Base-by-base conservation (phyloP, 768 basidiomycete genomes). In the Cystobasidium ongulense region DNA sequence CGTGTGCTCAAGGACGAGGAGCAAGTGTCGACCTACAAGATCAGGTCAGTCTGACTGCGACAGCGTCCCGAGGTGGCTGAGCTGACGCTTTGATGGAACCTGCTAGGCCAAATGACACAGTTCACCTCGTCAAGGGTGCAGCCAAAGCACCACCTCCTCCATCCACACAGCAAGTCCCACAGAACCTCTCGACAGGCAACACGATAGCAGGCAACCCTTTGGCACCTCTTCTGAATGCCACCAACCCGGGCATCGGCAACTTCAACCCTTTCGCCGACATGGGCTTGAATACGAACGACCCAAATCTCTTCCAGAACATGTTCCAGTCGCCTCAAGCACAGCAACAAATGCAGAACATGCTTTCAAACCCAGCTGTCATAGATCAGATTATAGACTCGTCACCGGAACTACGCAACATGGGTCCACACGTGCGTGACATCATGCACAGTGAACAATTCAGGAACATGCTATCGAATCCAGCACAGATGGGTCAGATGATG, bases 241-340 rank as follows among this genome's bases (percentile, higher is more conserved):
- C 66, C 18, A 64, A 67, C n/a, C 54, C 77, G 76, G 79, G 77
- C 31, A 72, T 81, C 46, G 81, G 77, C 39, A 80, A 79, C 41
- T 84, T 94, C 80, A 97, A 98, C 78, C 95, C 96, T 0, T 98
- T 99, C 79, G 85, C 89, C 0, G 89, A 89, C 2, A 87, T 95
- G 86, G 95, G 94, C 0, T 63, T 95, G 53, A 99, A 99, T 79
- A 84, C 86, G 2, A 91, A 90, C 77, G 95, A 97, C 80, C 94
- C 94, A 23, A 59, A 72, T 41, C 36, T 67, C 1, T 83, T 94
- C 81, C 88, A 92, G 80, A 84, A 84, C 33, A 88, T 97, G 89
- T 86, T 96, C 85, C 21, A 41, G 65, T 79, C 76, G 71, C 82
- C 82, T 0, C 85, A 90, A 75, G 92, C 94, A 77, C 81, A 93